A percentile compares a stretch with the other conserved stretches of the same genome.
These are phyloP conservation scores for Sphaceloma murrayae DNA, from an alignment of 2,329 filamentous ascomycete species.

Conservation along the genomic window DNA sequence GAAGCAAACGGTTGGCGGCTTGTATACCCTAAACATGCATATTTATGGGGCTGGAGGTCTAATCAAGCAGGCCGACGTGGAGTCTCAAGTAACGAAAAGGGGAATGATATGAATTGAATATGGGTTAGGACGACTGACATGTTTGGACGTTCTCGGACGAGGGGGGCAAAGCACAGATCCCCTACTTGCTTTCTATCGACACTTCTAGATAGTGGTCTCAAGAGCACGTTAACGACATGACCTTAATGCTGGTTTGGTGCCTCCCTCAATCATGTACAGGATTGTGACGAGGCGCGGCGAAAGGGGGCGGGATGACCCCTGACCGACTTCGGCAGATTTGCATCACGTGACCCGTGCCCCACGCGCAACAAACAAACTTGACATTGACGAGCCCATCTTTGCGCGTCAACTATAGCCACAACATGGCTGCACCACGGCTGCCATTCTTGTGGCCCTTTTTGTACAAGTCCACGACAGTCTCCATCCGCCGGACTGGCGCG, in stretches of 20 bases:
- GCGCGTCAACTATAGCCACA: background rate
- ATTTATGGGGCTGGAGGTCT: background rate
- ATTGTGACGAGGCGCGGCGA: no score
- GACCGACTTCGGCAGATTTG: no score
- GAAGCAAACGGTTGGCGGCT: background rate
- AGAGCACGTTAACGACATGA: slow-evolving; percentile 2
- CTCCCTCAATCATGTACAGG: no score
- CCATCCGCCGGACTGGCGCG: slow-evolving; percentile 22
- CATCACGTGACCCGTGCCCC: slow-evolving; percentile 1
- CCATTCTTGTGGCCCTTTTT: slow-evolving; percentile 41
- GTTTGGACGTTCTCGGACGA: slow-evolving; percentile 1
- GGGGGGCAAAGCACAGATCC: no score
- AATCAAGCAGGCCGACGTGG: background rate
- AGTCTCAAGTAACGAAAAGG: slow-evolving; percentile 13
- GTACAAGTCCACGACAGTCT: slow-evolving; percentile 28
- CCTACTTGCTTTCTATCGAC: no score
- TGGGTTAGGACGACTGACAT: slow-evolving; percentile 6
- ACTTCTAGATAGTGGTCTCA: slow-evolving; percentile 2
- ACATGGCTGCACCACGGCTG: slow-evolving; percentile 37
- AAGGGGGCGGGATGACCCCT: background rate
- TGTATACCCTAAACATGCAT: slow-evolving; percentile 16
- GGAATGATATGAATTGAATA: background rate
- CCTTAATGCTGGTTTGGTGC: no score
- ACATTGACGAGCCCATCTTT: background rate
- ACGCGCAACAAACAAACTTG: slow-evolving; percentile 13